These are phyloP conservation scores for Termitomyces eurrhizus DNA, from an alignment of 768 basidiomycete species.

Conservation along the genomic window DNA sequence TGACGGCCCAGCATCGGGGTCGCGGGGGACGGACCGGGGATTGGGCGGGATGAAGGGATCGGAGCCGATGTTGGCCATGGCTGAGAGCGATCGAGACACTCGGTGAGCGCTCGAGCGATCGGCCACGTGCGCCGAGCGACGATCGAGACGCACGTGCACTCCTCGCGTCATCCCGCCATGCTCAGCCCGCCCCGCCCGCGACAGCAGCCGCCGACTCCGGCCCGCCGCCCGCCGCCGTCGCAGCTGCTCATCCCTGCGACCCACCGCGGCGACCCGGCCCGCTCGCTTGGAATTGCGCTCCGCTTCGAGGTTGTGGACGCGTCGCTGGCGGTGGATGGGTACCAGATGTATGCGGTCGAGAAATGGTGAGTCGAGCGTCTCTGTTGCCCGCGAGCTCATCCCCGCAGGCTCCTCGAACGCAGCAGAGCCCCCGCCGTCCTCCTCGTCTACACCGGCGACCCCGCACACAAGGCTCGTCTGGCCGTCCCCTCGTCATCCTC, in stretches of 20 bases:
- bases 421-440: constrained; percentile 56
- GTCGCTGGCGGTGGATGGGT: constrained; percentile 50
- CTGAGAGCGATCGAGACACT: neutral
- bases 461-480: constrained; percentile 51
- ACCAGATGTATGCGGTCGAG: constrained; percentile 85
- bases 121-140: neutral
- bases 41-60: neutral
- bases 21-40: neutral
- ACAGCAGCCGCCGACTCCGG: neutral
- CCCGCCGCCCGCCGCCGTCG: constrained; percentile 11
- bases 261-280: constrained; percentile 9
- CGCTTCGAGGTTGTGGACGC: constrained; percentile 49
- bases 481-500: neutral
- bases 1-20: constrained; percentile 11
- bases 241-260: constrained; percentile 23
- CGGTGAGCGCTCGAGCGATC: neutral
- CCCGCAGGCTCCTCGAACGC: constrained; percentile 62
- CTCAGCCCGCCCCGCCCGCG: constrained; percentile 1
- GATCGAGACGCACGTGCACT: no score
- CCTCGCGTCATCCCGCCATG: neutral
- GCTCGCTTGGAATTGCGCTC: constrained; percentile 24
- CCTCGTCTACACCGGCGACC: constrained; percentile 75
- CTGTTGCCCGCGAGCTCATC: neutral
- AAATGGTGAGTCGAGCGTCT: constrained; percentile 52
- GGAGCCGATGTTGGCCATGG: constrained; percentile 1